These are phyloP conservation scores for Yamadazyma ubonensis DNA, from an alignment of 805 yeast genomes.

Conservation along the genomic window DNA sequence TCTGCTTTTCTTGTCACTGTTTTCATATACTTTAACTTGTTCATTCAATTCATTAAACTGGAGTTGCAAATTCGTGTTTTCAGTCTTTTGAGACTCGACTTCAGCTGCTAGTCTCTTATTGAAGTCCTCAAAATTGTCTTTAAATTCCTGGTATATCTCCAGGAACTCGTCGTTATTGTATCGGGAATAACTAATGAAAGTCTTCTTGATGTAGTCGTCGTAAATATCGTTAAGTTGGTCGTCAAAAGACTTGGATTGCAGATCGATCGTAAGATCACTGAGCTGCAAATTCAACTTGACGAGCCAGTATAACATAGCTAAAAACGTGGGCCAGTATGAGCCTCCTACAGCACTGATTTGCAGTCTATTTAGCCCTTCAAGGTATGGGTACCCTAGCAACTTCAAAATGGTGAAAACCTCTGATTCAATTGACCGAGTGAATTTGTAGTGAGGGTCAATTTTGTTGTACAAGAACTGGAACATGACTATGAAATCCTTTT, in stretches of 20 bases:
- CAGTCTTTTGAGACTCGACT: constrained; percentile 38
- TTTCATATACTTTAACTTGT: constrained; percentile 47
- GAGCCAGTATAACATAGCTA: constrained; percentile 84
- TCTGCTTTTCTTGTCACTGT: constrained; percentile 54
- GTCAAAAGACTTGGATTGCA: constrained; percentile 28
- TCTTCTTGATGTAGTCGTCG: constrained; percentile 59
- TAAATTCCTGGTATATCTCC: constrained; percentile 54
- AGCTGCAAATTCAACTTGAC: constrained; percentile 50
- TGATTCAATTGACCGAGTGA: constrained; percentile 65
- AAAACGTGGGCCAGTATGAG: constrained; percentile 77
- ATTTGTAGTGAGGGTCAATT: constrained; percentile 76
- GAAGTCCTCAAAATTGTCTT: constrained; percentile 51
- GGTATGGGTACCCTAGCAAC: constrained; percentile 71
- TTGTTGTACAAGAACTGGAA: constrained; percentile 78
- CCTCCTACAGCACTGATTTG: constrained; percentile 92
- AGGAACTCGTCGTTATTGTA: constrained; percentile 61
- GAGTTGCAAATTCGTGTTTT: constrained; percentile 38
- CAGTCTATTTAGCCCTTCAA: constrained; percentile 76
- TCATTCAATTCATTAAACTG: constrained; percentile 42
- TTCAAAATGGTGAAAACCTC: constrained; percentile 72
- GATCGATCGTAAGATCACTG: constrained; percentile 26
- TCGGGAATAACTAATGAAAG: constrained; percentile 56
- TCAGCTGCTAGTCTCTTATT: constrained; percentile 50
- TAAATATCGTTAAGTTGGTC: constrained; percentile 52
- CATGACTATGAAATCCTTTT: constrained; percentile 74